A percentile compares a stretch with the other conserved stretches of the same genome.
phyloP scores from a whole-genome alignment of 2,329 filamentous ascomycete species.

The Nemania bipapillata region DNA sequence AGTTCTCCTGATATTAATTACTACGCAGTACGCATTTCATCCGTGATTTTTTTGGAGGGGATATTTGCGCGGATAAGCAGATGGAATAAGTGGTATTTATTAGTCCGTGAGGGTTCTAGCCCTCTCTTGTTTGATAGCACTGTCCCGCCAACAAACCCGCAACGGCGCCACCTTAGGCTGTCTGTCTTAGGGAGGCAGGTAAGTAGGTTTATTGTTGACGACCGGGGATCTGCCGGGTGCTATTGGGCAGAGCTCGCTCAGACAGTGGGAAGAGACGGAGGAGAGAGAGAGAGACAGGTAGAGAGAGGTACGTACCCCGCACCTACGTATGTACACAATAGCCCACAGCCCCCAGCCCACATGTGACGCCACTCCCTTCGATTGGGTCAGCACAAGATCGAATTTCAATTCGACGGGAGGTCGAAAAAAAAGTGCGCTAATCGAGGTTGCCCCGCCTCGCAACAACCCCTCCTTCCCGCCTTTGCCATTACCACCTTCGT shows the following conservation, averaged over 20 bases:
- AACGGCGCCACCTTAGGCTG: not conserved
- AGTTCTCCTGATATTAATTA: not conserved
- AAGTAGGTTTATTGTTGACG: not conserved
- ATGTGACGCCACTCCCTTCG: constrained; percentile 30
- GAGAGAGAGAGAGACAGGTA: not conserved
- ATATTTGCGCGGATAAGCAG: not conserved
- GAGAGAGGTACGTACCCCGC: constrained; percentile 31
- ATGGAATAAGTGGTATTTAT: not conserved
- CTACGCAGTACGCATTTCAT: not conserved
- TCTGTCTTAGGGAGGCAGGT: not conserved
- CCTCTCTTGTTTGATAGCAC: constrained; percentile 15
- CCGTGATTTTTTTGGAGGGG: not conserved
- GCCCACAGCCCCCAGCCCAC: constrained; percentile 6
- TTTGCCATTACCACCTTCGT: not conserved
- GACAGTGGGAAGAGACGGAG: no score
- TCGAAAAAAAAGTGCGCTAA: constrained; percentile 29
- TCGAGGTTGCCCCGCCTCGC: constrained; percentile 37
- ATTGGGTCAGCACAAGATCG: constrained; percentile 31
- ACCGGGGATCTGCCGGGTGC: constrained; percentile 25
- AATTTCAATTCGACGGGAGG: constrained; percentile 35
- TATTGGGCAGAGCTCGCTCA: no score
- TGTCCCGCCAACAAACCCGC: not conserved
- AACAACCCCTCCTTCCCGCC: constrained; percentile 35
- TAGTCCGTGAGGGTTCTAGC: constrained; percentile 27
- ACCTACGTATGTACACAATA: no score